Base-by-base conservation (phyloP, 495 filamentous ascomycete species). In the Baudoinia panamericana region DNA sequence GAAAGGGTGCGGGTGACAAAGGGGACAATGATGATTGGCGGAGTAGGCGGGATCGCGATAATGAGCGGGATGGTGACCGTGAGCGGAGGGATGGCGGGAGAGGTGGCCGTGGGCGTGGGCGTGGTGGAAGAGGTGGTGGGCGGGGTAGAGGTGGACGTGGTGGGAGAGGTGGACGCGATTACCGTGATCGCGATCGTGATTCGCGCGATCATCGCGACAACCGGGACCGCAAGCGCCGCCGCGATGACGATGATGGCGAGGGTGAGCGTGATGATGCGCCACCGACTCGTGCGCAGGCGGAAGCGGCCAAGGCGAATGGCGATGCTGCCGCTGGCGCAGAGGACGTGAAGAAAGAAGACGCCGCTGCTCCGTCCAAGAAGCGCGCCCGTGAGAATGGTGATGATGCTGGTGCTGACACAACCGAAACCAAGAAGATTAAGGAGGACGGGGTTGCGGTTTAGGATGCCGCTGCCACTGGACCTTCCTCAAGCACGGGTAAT, bases 11-110 rank as follows among this genome's bases (percentile, higher is more conserved):
- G 16, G 21, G 25, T 15, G 42, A 45, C 3, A 2, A 17, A 16
- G 5, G 24, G 1, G 34, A 41, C 36, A 50, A 41, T 21, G 32
- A 46, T 37, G 36, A 41, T 16, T 39, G 36, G 30, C 27, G 42
- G 7, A 5, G 7, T 12, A 11, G 34, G 11, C 42, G 36, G 19
- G 32, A 46, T 30, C 43, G 39, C 37, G 35, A 33, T 25, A n/a
- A n/a, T n/a, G n/a, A n/a, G n/a, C 18, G 31, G 20, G 19, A 20
- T n/a, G 9, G 38, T 17, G 28, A 52, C 34, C 29, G 37, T 27
- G n/a, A n/a, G n/a, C n/a, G n/a, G n/a, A n/a, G 11, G 23, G 9
- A 13, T 24, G 26, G 40, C 27, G 13, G 27, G 39, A 23, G 25
- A 8, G 7, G 31, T 30, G 13, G 44, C 19, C 36, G 41, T 24